A percentile compares a stretch with the other conserved stretches of the same genome.
Conservation (phyloP, 768 basidiomycete species). For the Boletus tomentosulus region DNA sequence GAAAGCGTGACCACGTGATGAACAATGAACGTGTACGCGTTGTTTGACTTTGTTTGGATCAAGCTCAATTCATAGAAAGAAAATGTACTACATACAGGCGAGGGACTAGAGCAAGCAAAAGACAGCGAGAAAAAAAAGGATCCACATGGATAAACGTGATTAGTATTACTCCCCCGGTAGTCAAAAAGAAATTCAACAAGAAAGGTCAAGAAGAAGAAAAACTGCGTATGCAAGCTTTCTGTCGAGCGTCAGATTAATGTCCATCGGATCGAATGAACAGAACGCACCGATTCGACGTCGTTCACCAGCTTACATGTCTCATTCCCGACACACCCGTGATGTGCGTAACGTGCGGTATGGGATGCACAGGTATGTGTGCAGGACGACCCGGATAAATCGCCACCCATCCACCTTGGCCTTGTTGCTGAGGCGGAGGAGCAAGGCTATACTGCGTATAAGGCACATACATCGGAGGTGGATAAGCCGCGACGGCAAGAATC, state of each 20-base stretch:
- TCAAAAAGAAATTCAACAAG: constrained; percentile 17
- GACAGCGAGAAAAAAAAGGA: constrained; percentile 1
- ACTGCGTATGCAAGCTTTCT: background rate
- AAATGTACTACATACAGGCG: background rate
- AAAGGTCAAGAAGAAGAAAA: constrained; percentile 1
- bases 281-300: constrained; percentile 6
- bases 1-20: constrained; percentile 7
- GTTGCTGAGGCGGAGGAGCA: constrained; percentile 12
- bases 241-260: background rate
- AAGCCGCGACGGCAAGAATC: constrained; percentile 15
- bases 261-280: background rate
- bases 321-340: constrained; percentile 24
- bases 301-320: constrained; percentile 26
- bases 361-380: constrained; percentile 13
- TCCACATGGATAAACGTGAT: constrained; percentile 8
- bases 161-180: constrained; percentile 15
- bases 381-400: constrained; percentile 19
- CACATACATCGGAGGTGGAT: constrained; percentile 19
- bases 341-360: constrained; percentile 12
- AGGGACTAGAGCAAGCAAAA: background rate
- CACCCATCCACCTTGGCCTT: constrained; percentile 21
- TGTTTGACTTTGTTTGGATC: constrained; percentile 11
- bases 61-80: background rate
- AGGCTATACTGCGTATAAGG: constrained; percentile 20
- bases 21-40: constrained; percentile 7